phyloP scores from a whole-genome alignment of 1,284 basidiomycete species.

The Irpex sp. region DNA sequence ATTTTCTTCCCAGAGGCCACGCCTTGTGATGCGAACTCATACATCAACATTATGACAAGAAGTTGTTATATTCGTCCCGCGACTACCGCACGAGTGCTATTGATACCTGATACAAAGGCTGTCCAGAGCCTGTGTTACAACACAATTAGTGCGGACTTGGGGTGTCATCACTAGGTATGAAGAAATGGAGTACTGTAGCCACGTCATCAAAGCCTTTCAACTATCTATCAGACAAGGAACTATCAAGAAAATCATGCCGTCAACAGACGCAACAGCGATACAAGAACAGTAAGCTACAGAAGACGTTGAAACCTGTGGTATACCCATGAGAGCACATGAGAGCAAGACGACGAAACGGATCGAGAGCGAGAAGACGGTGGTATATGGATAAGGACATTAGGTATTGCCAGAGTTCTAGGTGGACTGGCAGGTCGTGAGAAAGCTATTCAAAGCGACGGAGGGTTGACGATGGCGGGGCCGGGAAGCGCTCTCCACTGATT shows the following conservation, averaged over 20 bases:
- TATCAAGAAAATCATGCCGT: slow-evolving; percentile 3
- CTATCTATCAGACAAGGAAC: slow-evolving; percentile 10
- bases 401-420: neutral
- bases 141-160: slow-evolving; percentile 2
- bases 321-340: neutral
- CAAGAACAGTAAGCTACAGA: slow-evolving; percentile 10
- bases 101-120: slow-evolving; percentile 12
- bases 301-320: neutral
- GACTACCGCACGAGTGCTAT: slow-evolving; percentile 9
- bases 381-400: neutral
- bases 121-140: slow-evolving; percentile 13
- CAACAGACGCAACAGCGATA: slow-evolving; percentile 1
- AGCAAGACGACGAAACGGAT: neutral
- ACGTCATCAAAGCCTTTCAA: slow-evolving; percentile 4
- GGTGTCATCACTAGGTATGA: slow-evolving; percentile 11
- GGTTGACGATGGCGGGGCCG: slow-evolving; percentile 30
- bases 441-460: slow-evolving; percentile 21
- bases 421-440: neutral
- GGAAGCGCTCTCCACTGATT: slow-evolving; percentile 33
- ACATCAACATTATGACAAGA: neutral
- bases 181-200: slow-evolving; percentile 10
- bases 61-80: slow-evolving; percentile 2
- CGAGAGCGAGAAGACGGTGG: neutral
- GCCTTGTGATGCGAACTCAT: slow-evolving; percentile 1
- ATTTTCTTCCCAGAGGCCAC: neutral